Conservation (phyloP, 306 rosid genomes). For the Luffa acutangula region DNA sequence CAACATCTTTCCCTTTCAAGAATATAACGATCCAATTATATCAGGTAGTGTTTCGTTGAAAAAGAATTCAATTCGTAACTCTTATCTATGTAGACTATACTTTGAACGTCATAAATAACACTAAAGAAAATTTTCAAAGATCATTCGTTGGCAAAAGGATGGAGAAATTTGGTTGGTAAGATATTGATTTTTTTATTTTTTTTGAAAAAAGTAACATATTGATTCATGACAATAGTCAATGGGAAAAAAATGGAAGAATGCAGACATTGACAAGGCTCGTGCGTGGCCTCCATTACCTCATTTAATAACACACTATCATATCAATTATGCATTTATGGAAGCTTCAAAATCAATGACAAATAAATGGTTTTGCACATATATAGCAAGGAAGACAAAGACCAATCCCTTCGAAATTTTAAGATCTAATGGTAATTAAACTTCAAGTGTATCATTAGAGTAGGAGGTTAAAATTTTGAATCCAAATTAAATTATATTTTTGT, state of each 20-base stretch:
- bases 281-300: slow-evolving; percentile 1
- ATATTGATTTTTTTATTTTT: neutral
- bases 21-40: too few species aligned
- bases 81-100: too few species aligned
- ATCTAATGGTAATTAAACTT: neutral
- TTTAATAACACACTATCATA: neutral
- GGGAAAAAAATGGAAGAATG: neutral
- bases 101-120: too few species aligned
- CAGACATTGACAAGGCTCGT: neutral
- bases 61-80: too few species aligned
- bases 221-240: neutral
- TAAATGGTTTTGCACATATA: neutral
- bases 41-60: too few species aligned
- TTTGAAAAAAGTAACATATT: too few species aligned
- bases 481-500: too few species aligned
- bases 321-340: neutral
- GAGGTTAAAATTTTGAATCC: neutral
- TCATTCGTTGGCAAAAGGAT: neutral
- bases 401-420: neutral
- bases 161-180: neutral
- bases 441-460: neutral
- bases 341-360: neutral
- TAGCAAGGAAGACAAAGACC: neutral
- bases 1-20: too few species aligned
- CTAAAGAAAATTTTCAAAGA: too few species aligned